phyloP scores from a whole-genome alignment of 2,329 filamentous ascomycete species.

The Fusarium sacchari region DNA sequence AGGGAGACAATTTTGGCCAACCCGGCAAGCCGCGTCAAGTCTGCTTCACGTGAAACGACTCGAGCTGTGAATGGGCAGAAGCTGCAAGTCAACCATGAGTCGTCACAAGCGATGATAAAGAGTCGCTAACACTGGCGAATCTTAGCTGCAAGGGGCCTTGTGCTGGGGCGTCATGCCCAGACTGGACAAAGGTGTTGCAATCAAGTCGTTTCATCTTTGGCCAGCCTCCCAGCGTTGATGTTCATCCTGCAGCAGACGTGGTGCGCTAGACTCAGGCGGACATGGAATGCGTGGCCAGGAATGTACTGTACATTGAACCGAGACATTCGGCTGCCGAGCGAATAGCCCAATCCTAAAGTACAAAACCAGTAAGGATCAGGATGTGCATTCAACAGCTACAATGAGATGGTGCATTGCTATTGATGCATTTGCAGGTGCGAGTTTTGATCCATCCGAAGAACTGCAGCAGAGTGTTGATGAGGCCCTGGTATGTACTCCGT shows the following conservation, averaged over 20 bases:
- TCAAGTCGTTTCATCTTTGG: slow-evolving; percentile 9
- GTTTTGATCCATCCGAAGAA: neutral
- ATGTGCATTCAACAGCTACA: neutral
- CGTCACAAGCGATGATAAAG: neutral
- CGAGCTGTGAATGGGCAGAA: slow-evolving; percentile 4
- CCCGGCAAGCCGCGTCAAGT: slow-evolving; percentile 42
- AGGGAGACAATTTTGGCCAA: slow-evolving; percentile 35
- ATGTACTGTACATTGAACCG: slow-evolving; percentile 4
- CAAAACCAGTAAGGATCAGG: neutral
- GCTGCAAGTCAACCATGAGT: neutral
- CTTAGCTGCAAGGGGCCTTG: neutral
- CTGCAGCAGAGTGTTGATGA: slow-evolving; percentile 13
- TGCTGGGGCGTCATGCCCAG: neutral
- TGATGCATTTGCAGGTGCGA: neutral
- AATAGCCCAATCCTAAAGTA: neutral
- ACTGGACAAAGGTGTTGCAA: neutral
- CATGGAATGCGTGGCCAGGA: neutral
- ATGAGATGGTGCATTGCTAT: neutral
- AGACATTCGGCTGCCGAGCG: neutral
- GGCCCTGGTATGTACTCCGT: neutral
- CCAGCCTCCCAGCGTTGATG: slow-evolving; percentile 13
- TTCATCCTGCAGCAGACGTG: slow-evolving; percentile 8
- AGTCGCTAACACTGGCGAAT: neutral
- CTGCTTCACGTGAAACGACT: slow-evolving; percentile 40
- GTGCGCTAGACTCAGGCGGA: slow-evolving; percentile 13